Base-by-base conservation (phyloP, 2,329 filamentous ascomycete genomes). In the Thielaviopsis punctulata region DNA sequence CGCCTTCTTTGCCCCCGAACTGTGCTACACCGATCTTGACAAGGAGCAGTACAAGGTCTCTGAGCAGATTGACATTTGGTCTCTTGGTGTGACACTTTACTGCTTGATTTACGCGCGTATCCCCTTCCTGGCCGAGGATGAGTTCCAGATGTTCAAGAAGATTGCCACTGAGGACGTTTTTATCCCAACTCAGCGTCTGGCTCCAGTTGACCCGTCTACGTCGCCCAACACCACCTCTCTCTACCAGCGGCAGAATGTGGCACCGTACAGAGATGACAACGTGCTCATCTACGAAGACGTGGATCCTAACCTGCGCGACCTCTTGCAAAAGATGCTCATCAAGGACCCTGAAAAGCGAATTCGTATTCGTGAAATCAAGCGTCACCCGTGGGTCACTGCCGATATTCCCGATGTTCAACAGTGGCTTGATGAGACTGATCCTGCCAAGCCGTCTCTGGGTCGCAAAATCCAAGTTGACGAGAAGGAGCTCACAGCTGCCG, bases 361-460 rank as follows among this genome's bases (percentile, higher is more conserved):
- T 60, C 84, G 86, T 7, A 71, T 98, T 49, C 80, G 82, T 55
- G 90, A 95, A 60, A 90, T 96, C 60, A 96, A 96, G 65, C 82
- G 85, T 55, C 92, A 98, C 62, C 82, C 83, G 4, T 98, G 92
- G 92, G 83, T 96, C 15, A 73, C 90, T 1, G 73, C 82, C 54
- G 88, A 84, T 57, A 77, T 96, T 45, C 69, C 77, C 30, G 82
- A 95, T 59, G 77, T 82, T 36, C 70, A 78, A 27, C 73, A 75
- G 9, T 98, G 92, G 92, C 77, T 95, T n/a, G 87, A 95, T 59
- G 87, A 94, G 57, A 95, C 89, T 1, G 90, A 96, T 61, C 88
- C 89, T 1, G 81, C 79, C 36, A 77, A 82, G 33, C 82, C 82
- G 55, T 82, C 80, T 27, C 79, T 85, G 53, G 88, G 87, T 58